Percentiles rank a stretch among this genome's conserved stretches.
Evolutionary conservation across 306 rosid species (phyloP).

Genomic region (Lotus japonicus): DNA sequence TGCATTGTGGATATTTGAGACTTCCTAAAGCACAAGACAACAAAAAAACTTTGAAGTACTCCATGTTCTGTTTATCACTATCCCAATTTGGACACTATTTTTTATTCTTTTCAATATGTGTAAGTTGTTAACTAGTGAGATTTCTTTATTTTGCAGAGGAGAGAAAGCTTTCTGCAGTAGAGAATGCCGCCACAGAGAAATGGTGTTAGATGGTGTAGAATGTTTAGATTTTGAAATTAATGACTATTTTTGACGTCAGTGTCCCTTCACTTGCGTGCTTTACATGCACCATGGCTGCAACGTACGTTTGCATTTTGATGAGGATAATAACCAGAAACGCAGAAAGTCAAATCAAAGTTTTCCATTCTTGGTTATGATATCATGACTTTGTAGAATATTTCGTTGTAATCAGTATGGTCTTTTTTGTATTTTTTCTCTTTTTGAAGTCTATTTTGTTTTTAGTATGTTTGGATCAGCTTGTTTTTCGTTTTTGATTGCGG

Average conservation of each 20-base stretch:
- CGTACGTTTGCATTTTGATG: slow-evolving; percentile 11
- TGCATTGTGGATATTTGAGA: background rate
- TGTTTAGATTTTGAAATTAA: slow-evolving; percentile 28
- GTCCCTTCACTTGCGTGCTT: background rate
- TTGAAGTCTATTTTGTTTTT: background rate
- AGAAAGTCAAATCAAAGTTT: slow-evolving; percentile 17
- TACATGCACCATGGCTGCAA: slow-evolving; percentile 5
- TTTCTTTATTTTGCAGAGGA: slow-evolving; percentile 82
- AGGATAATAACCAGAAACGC: slow-evolving; percentile 16
- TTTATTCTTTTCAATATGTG: background rate
- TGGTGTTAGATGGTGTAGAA: slow-evolving; percentile 55
- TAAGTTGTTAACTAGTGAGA: no score
- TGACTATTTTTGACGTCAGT: slow-evolving; percentile 15
- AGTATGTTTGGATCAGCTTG: no score
- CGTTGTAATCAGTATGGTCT: background rate
- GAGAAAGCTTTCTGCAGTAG: slow-evolving; percentile 88
- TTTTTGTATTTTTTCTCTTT: background rate
- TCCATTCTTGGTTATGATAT: slow-evolving; percentile 20
- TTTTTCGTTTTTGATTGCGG: no score
- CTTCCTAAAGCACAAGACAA: background rate
- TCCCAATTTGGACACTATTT: background rate
- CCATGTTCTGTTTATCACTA: background rate
- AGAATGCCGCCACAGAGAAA: slow-evolving; percentile 74
- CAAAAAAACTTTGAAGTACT: background rate
- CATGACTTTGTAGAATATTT: background rate